Base-by-base conservation (phyloP, 1,284 basidiomycete genomes). In the Leccinum pachyderme region DNA sequence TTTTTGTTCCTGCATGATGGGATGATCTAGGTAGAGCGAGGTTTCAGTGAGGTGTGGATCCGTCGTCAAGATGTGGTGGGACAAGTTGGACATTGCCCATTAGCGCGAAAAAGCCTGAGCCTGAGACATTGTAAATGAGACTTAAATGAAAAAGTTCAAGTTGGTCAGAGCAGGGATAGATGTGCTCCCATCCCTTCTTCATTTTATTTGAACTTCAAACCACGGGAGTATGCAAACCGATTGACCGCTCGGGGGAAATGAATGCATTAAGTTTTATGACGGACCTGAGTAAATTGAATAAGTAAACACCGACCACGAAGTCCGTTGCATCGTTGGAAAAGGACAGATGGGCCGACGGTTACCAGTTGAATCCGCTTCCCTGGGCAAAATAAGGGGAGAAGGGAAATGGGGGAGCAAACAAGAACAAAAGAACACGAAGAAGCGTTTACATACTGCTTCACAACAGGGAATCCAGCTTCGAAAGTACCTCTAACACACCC, bases 401-500 rank as follows among this genome's bases (percentile, higher is more conserved):
- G 50, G 50, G 44, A 62, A 47, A 29, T 41, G 22, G 39, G 39
- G 11, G 22, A 24, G 24, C 18, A 41, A 24, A 41, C 1, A 41
- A 24, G 4, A 24, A 41, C 39, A 41, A 13, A 41, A 3, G 24
- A 41, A 11, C 18, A 18, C 18, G 22, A 41, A 41, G 39, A 41
- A 41, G 39, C 39, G 22, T 41, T 41, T 22, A 7, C 39, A 37
- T 7, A 41, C 39, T 22, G 13, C 41, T 35, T 78, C 70, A 83
- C 64, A 87, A 72, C 68, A 95, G 72, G 60, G 90, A 93, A 75
- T 95, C 93, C 71, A 95, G 80, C 68, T 91, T 87, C 55, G 88
- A 88, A 62, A 95, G 82, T 49, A 96, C 93, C 75, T 95, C 93
- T 59, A 97, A 74, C 44, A 96, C 93, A 0, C 91, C 93, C 4